Base-by-base conservation (phyloP, 345 rosid species). In the Balakata baccata region DNA sequence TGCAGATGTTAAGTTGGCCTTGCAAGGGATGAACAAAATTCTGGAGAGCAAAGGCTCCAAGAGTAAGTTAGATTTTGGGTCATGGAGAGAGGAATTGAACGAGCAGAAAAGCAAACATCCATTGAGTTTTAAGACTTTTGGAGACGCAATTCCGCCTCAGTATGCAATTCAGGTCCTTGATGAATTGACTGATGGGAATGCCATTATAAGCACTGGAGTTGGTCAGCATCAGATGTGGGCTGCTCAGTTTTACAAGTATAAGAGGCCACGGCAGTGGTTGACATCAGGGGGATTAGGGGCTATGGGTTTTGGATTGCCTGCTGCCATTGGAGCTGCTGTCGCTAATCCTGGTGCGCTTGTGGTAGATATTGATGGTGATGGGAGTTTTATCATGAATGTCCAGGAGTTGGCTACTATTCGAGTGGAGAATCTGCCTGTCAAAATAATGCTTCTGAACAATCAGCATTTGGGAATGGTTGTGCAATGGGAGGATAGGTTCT, bases 211-310 rank as follows among this genome's bases (percentile, higher is more conserved):
- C 58, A 96, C 98, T 3, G 96, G 99, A 66, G 98, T 93, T 20
- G 98, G 98, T 17, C 99, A 96, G 72, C 99, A 96, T 85, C 98
- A 95, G 68, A 95, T 95, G 99, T 95, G 97, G 98, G 97, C 99
- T 23, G 98, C 99, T 17, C 99, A 96, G 72, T 93, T 89, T 78
- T 96, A 93, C 88, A 96, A 90, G 79, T 96, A 90, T 75, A 87
- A 80, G 72, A 93, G 79, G 68, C 93, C 99, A 16, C 90, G 92
- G 43, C 98, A 95, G 73, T 95, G 96, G 97, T 54, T 93, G 77
- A 87, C 99, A 0, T 93, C 98, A 2, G 94, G 85, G 5, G 99
- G 98, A 3, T 86, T 95, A 16, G 99, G 99, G 11, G 99, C 98
- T 45, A 95, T 93, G 99, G 98, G 99, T 65, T 95, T 95, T 46